Evolutionary conservation across 768 basidiomycete genomes (phyloP).

Genomic region (Candolleomyces eurysporus): DNA sequence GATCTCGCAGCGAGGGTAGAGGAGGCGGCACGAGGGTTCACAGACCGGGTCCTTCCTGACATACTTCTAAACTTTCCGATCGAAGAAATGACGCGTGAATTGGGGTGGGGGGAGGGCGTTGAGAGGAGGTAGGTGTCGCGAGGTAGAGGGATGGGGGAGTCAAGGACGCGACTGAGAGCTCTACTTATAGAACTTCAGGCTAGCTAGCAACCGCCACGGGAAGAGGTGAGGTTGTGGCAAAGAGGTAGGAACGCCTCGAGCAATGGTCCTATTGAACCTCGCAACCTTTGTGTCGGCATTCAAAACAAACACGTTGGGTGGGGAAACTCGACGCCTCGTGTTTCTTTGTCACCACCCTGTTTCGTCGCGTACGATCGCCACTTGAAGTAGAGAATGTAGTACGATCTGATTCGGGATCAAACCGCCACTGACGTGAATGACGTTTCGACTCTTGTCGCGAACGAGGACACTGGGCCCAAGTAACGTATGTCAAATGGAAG

Average conservation of each 20-base stretch:
- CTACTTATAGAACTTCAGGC: neutral
- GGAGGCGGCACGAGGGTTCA: neutral
- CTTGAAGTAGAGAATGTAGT: too few relatives aligned
- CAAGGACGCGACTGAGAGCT: neutral
- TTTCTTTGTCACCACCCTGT: constrained; percentile 4
- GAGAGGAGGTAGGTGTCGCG: neutral
- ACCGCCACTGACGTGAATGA: too few relatives aligned
- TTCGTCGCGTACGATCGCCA: too few relatives aligned
- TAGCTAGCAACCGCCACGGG: neutral
- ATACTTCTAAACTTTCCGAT: neutral
- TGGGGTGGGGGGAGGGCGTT: neutral
- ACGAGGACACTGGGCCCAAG: too few relatives aligned
- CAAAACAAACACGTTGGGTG: constrained; percentile 1
- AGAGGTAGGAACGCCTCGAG: neutral
- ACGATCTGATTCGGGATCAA: too few relatives aligned
- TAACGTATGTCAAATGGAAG: too few relatives aligned
- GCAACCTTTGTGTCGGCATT: constrained; percentile 4
- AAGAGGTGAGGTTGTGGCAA: neutral
- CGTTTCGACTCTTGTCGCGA: too few relatives aligned
- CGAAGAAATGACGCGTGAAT: neutral
- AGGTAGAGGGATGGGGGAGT: neutral
- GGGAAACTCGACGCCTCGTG: constrained; percentile 1
- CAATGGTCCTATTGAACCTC: neutral
- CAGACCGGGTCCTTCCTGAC: neutral
- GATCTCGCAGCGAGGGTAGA: neutral